Percentiles rank a stretch among this genome's conserved stretches.
Evolutionary conservation across 345 rosid genomes (phyloP).

Genomic region (Raphanus sativus): DNA sequence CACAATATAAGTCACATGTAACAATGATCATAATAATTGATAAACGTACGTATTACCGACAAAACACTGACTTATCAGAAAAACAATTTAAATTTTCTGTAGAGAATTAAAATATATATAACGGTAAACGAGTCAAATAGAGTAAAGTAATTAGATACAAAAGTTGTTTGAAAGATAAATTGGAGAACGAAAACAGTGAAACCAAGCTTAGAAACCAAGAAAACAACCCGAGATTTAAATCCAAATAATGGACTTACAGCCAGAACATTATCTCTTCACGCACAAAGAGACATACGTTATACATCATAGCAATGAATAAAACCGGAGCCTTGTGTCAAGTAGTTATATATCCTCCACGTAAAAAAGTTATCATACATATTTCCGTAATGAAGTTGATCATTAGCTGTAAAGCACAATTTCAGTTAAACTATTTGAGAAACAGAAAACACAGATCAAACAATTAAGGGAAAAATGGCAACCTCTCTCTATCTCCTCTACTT

Average conservation of each 20-base stretch:
- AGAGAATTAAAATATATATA: background rate
- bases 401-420: background rate
- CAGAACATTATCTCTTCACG: background rate
- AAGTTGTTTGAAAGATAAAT: background rate
- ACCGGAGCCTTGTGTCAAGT: background rate
- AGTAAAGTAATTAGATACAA: background rate
- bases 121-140: background rate
- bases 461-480: background rate
- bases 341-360: background rate
- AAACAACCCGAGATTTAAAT: background rate
- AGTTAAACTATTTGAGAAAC: background rate
- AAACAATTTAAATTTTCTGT: background rate
- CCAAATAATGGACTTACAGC: background rate
- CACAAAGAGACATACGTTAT: background rate
- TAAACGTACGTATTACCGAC: background rate
- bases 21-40: background rate
- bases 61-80: background rate
- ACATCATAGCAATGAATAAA: background rate
- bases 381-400: background rate
- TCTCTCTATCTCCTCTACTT: slow-evolving; percentile 4
- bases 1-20: background rate
- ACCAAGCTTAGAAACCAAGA: background rate
- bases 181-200: background rate
- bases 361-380: background rate
- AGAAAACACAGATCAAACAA: background rate